A percentile compares a stretch with the other conserved stretches of the same genome.
Conservation (phyloP, 106 monocot genomes). For the Dioscorea zingiberensis region DNA sequence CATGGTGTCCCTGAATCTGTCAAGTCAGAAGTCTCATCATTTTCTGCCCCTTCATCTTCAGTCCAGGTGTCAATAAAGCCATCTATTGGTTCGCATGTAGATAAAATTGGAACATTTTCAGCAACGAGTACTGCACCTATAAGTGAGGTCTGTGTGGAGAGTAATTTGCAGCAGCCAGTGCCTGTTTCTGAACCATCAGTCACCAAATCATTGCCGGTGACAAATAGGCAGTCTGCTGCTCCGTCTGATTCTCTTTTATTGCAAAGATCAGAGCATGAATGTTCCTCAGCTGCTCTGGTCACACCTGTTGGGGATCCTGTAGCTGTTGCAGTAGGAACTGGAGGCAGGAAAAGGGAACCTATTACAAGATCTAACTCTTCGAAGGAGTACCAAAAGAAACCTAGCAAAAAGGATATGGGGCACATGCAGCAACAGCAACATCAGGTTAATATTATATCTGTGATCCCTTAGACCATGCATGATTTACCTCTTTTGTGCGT, state of each 20-base stretch:
- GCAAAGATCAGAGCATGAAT: slow-evolving; percentile 14
- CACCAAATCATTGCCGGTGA: background rate
- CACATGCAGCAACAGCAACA: slow-evolving; percentile 19
- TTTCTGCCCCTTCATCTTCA: slow-evolving; percentile 20
- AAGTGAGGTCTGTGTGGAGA: slow-evolving; percentile 15
- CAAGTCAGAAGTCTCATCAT: slow-evolving; percentile 20
- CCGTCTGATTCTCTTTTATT: no score
- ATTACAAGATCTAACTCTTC: slow-evolving; percentile 35
- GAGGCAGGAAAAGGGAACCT: slow-evolving; percentile 28
- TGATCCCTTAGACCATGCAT: no score
- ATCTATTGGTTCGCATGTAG: background rate
- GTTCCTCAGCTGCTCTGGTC: slow-evolving; percentile 1
- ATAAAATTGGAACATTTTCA: slow-evolving; percentile 17
- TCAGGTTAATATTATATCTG: slow-evolving; percentile 22
- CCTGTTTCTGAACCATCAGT: slow-evolving; percentile 5
- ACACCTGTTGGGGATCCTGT: slow-evolving; percentile 2
- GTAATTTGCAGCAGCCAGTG: slow-evolving; percentile 2
- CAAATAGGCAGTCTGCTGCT: no score
- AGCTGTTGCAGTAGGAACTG: slow-evolving; percentile 18
- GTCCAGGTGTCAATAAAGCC: slow-evolving; percentile 30
- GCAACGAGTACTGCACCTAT: slow-evolving; percentile 32
- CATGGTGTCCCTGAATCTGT: slow-evolving; percentile 19
- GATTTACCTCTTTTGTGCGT: no score
- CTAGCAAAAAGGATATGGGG: slow-evolving; percentile 26
- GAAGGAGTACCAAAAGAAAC: slow-evolving; percentile 33